Conservation (phyloP, 129 eudicot species). For the Cynara cardunculus region DNA sequence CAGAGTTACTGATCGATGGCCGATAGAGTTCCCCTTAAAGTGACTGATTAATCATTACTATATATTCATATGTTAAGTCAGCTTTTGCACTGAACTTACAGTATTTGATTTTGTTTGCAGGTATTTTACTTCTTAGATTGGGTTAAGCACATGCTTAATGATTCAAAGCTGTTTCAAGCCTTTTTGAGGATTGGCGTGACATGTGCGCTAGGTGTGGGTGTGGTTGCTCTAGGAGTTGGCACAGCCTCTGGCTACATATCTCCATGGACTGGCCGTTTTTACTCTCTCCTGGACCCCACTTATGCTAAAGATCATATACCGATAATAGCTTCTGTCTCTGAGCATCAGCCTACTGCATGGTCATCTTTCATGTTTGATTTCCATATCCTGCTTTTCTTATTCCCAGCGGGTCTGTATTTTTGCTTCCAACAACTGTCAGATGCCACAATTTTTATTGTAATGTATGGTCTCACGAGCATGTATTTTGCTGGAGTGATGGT, state of each 20-base stretch:
- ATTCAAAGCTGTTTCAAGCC: conserved; percentile 69
- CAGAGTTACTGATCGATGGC: not conserved
- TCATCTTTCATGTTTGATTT: conserved; percentile 98
- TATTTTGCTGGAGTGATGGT: conserved; percentile 85
- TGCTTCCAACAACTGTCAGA: conserved; percentile 78
- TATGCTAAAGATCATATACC: conserved; percentile 96
- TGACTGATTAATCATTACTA: not conserved
- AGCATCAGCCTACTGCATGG: conserved; percentile 99
- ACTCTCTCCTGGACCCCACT: conserved; percentile 92
- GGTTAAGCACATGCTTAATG: conserved; percentile 71
- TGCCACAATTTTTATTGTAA: conserved; percentile 77
- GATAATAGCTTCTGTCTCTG: conserved; percentile 95
- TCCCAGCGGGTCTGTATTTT: conserved; percentile 93
- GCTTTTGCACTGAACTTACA: not conserved
- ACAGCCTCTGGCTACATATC: conserved; percentile 97
- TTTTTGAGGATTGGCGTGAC: conserved; percentile 83
- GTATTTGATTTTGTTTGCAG: conserved; percentile 32
- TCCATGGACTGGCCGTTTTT: conserved; percentile 98
- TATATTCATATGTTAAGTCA: too few relatives aligned
- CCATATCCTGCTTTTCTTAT: conserved; percentile 73
- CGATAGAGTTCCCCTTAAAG: not conserved
- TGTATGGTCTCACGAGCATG: conserved; percentile 81
- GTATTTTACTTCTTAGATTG: conserved; percentile 84
- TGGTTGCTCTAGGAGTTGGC: conserved; percentile 82
- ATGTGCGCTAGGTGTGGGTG: conserved; percentile 64